Evolutionary conservation across 768 basidiomycete species (phyloP), one percentile per base, ranked within the genome.

Genomic region (Rhizopogon roseolus): DNA sequence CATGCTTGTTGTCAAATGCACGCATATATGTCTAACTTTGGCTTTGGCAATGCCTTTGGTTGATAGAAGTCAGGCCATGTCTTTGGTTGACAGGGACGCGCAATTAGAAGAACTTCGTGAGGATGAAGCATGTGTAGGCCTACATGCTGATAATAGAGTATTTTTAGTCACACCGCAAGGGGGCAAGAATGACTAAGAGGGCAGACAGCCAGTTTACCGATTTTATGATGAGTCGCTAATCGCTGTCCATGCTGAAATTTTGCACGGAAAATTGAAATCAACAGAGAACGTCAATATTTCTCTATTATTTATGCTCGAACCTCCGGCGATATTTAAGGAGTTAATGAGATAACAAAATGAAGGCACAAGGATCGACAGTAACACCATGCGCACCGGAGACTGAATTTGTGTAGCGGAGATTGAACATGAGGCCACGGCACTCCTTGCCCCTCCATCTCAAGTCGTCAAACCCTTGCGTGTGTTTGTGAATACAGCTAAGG

Each of bases 381-480:
- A 32, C 32, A 28, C n/a, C 29, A 45, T 45, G n/a, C 44, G 19
- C 4, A 29, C 45, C 45, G 32, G 45, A 29, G 45, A 29, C 19
- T 46, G 32, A 46, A 46, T 19, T 34, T 46, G 13, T 19, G 19
- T 7, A 10, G 19, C 45, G 45, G 45, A 46, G 66, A 61, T 9
- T 63, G 0, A 55, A 68, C 54, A 41, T 19, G 61, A 60, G 10
- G 58, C 52, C 53, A 57, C 66, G 67, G 68, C 68, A 70, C 58
- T 59, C 56, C 52, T 45, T 63, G 56, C 59, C 54, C 50, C 51
- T 52, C 52, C 57, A 46, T 48, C 40, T 41, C 54, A 46, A 53
- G 62, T 29, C 34, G 51, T 45, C 42, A 46, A 46, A 29, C 45
- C 45, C 28, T 19, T 14, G 19, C 45, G 32, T 14, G 45, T 34